phyloP scores from a whole-genome alignment of 2,329 filamentous ascomycete genomes.

The Elsinoe australis region DNA sequence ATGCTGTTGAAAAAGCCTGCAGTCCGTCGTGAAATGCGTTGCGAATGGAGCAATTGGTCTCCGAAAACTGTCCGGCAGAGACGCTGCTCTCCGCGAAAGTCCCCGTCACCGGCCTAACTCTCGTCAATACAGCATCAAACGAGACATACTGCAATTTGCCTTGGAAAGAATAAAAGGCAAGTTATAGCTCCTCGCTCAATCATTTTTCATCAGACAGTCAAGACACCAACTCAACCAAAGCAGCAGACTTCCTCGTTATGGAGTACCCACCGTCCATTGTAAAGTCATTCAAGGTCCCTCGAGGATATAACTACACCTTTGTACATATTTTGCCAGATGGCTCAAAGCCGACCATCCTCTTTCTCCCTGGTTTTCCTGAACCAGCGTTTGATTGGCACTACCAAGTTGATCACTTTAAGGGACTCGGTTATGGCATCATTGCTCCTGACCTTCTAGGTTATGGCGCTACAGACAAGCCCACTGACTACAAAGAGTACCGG shows the following conservation, averaged over 20 bases:
- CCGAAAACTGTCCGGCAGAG: no score
- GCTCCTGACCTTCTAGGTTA: constrained; percentile 35
- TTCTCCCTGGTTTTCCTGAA: constrained; percentile 46
- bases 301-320: constrained; percentile 8
- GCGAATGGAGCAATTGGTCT: no score
- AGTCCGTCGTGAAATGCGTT: no score
- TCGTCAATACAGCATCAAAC: no score
- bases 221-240: no score
- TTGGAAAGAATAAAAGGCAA: no score
- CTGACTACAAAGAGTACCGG: constrained; percentile 32
- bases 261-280: constrained; percentile 9
- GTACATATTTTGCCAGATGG: constrained; percentile 1
- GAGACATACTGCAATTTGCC: no score
- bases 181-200: no score
- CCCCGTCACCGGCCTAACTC: no score
- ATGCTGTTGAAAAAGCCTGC: no score
- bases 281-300: constrained; percentile 1
- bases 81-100: no score
- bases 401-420: constrained; percentile 35
- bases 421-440: constrained; percentile 35
- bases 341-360: constrained; percentile 31
- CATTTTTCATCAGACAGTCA: not conserved
- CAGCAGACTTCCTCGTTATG: not conserved
- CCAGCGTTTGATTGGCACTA: constrained; percentile 39
- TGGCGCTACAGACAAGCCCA: constrained; percentile 37